Conservation (phyloP, 1,284 basidiomycete species). For the Meripilus lineatus region DNA sequence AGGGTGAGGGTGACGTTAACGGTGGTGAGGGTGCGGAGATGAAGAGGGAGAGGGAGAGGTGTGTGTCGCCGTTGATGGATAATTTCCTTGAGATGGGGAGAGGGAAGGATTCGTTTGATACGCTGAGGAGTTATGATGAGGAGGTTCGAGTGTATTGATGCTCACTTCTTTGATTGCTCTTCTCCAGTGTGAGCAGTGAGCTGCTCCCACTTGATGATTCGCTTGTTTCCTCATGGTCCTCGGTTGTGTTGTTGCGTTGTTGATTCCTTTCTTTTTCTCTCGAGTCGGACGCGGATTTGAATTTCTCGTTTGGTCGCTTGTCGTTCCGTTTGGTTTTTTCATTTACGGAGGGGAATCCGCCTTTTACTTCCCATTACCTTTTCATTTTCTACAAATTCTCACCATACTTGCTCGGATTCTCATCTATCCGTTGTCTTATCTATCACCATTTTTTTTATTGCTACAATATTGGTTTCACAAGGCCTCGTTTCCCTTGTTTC, state of each 20-base stretch:
- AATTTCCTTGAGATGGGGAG: constrained; percentile 64
- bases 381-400: too few relatives aligned
- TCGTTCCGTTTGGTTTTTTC: too few relatives aligned
- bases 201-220: constrained; percentile 1
- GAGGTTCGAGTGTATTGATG: constrained; percentile 26
- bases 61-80: constrained; percentile 22
- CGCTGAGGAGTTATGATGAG: constrained; percentile 37
- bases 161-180: constrained; percentile 10
- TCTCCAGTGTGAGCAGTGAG: too few relatives aligned
- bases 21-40: constrained; percentile 19
- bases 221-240: constrained; percentile 9
- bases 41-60: constrained; percentile 11
- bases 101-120: constrained; percentile 59
- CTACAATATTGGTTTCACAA: too few relatives aligned
- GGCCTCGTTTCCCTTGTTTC: too few relatives aligned
- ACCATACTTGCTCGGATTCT: too few relatives aligned
- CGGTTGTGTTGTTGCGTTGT: constrained; percentile 25
- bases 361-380: too few relatives aligned
- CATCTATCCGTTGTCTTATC: too few relatives aligned
- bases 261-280: constrained; percentile 11
- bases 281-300: constrained; percentile 3
- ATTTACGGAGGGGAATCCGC: too few relatives aligned
- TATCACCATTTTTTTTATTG: too few relatives aligned
- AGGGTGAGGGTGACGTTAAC: constrained; percentile 24
- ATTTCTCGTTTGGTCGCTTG: constrained; percentile 7